Conservation (phyloP, 805 yeast species). For the Yarrowia sp. region DNA sequence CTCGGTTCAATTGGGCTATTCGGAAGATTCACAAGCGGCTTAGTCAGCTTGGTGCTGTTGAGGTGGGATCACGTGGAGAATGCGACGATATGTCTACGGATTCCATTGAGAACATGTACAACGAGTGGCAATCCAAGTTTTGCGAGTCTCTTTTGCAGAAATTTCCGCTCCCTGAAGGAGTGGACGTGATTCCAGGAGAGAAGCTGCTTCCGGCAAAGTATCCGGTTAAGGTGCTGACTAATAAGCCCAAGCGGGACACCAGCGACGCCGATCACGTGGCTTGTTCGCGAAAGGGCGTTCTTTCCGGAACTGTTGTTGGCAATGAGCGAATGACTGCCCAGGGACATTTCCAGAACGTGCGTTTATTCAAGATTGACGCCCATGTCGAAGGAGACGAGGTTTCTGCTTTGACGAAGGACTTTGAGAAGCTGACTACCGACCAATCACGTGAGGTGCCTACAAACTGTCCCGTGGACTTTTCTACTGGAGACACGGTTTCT, state of each 20-base stretch:
- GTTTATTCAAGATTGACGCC: conserved; percentile 59
- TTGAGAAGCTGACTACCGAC: not conserved
- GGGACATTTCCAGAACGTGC: conserved; percentile 90
- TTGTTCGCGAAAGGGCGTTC: conserved; percentile 46
- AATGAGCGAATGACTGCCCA: conserved; percentile 69
- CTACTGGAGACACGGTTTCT: conserved; percentile 83
- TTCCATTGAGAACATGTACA: conserved; percentile 72
- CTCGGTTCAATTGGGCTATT: conserved; percentile 86
- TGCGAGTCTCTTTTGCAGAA: conserved; percentile 50
- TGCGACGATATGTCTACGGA: conserved; percentile 85
- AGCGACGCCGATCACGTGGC: conserved; percentile 46
- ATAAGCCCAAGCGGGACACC: conserved; percentile 48
- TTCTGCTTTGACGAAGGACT: conserved; percentile 41
- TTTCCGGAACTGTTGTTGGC: conserved; percentile 56
- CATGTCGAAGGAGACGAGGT: conserved; percentile 34
- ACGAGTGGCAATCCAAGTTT: conserved; percentile 71
- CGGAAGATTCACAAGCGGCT: conserved; percentile 80
- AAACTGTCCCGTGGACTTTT: conserved; percentile 48
- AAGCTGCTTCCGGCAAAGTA: conserved; percentile 1
- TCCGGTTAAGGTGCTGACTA: conserved; percentile 46
- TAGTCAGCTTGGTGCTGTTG: conserved; percentile 80
- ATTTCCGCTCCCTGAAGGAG: conserved; percentile 41
- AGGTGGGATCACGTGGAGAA: conserved; percentile 77
- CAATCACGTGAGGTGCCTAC: not conserved
- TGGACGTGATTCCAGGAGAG: conserved; percentile 48